Percentiles rank a stretch among this genome's conserved stretches.
Conservation (phyloP, 2,329 filamentous ascomycete genomes). For the Helotiales sp. region DNA sequence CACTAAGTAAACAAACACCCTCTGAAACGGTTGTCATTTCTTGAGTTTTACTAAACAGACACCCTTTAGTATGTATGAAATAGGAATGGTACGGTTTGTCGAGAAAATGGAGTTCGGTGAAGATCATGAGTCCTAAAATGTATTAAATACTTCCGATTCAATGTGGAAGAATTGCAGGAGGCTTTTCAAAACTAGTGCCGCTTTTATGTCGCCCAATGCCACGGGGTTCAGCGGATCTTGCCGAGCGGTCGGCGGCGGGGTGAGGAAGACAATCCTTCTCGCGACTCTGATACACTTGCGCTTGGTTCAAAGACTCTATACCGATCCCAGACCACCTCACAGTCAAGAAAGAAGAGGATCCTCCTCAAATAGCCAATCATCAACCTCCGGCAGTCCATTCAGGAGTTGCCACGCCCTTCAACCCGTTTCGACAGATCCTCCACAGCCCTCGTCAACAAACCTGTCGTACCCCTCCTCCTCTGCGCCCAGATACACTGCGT, state of each 20-base stretch:
- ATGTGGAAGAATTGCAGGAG: too few species aligned
- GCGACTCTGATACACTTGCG: constrained; percentile 4
- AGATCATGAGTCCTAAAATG: too few species aligned
- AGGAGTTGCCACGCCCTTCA: too few species aligned
- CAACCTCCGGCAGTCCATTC: not conserved
- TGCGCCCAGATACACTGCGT: not conserved
- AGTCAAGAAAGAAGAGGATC: not conserved
- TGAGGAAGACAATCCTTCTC: not conserved
- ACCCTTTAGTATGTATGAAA: too few species aligned
- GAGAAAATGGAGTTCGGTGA: too few species aligned
- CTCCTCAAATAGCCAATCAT: not conserved
- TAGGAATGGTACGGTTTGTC: too few species aligned
- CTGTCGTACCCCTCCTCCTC: not conserved
- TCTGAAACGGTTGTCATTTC: too few species aligned
- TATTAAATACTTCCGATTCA: too few species aligned
- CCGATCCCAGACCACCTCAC: not conserved
- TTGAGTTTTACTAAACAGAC: too few species aligned
- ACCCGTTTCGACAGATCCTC: not conserved
- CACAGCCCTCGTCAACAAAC: not conserved
- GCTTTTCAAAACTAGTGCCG: too few species aligned
- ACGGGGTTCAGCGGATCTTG: too few species aligned
- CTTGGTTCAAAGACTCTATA: not conserved
- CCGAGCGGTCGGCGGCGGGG: not conserved
- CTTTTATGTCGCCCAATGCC: not conserved
- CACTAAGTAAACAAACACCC: too few species aligned